Evolutionary conservation across 129 eudicot genomes (phyloP).

Genomic region (Chrysanthemum lavandulifolium): DNA sequence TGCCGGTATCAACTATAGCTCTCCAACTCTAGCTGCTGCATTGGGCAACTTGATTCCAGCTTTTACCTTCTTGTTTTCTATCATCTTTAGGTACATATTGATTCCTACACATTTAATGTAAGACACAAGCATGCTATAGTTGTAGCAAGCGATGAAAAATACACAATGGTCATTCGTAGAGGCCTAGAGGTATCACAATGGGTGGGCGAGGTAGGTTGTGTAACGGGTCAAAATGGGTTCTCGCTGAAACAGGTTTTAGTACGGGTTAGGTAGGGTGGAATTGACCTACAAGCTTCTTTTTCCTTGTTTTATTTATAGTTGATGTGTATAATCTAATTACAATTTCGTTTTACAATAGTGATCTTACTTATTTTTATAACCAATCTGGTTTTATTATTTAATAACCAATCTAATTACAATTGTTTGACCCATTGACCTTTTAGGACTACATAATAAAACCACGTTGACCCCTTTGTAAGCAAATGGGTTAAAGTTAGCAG

Average conservation of each 20-base stretch:
- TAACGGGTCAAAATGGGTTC: background rate
- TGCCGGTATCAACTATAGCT: constrained; percentile 50
- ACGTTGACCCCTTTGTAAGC: too few species aligned
- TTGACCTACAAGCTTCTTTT: background rate
- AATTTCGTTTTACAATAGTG: too few species aligned
- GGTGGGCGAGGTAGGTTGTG: background rate
- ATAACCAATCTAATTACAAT: too few species aligned
- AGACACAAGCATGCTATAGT: background rate
- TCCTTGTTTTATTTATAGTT: background rate
- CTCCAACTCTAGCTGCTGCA: constrained; percentile 56
- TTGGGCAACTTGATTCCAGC: constrained; percentile 56
- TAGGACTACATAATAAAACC: too few species aligned
- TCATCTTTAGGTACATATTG: constrained; percentile 40
- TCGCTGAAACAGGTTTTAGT: background rate
- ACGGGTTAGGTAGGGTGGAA: background rate
- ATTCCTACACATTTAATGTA: background rate
- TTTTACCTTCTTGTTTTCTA: constrained; percentile 48
- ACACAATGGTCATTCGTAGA: too few species aligned
- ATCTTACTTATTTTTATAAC: too few species aligned
- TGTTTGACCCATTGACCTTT: too few species aligned
- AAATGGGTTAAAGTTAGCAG: too few species aligned
- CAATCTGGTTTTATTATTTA: too few species aligned
- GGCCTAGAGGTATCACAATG: background rate
- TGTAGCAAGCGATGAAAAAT: too few species aligned
- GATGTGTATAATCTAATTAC: background rate